Evolutionary conservation across 148 eudicot species (phyloP).

Genomic region (Beta vulgaris): DNA sequence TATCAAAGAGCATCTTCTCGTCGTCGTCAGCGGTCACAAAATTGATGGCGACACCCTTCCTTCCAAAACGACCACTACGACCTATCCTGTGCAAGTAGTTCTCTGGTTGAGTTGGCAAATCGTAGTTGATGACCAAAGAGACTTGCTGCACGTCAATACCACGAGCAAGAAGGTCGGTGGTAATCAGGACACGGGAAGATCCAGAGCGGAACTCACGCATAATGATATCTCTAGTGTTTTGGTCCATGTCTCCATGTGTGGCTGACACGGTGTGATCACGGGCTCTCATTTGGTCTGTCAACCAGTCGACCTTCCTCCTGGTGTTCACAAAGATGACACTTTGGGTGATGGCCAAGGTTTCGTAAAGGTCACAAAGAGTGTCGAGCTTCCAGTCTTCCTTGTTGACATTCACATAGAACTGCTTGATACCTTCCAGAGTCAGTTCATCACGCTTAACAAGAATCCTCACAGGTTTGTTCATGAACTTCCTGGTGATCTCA

Average conservation of each 20-base stretch:
- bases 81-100: conserved; percentile 71
- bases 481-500: conserved; percentile 68
- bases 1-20: conserved; percentile 62
- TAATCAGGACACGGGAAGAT: conserved; percentile 64
- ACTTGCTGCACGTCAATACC: conserved; percentile 82
- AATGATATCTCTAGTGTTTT: conserved; percentile 62
- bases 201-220: conserved; percentile 74
- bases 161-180: conserved; percentile 71
- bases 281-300: conserved; percentile 67
- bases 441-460: conserved; percentile 75
- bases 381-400: conserved; percentile 79
- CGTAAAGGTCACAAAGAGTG: conserved; percentile 65
- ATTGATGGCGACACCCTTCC: conserved; percentile 77
- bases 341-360: conserved; percentile 65
- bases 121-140: conserved; percentile 65
- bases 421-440: conserved; percentile 73
- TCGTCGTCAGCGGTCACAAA: conserved; percentile 65
- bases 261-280: conserved; percentile 76
- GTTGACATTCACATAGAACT: conserved; percentile 60
- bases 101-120: conserved; percentile 67
- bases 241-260: conserved; percentile 73
- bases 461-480: conserved; percentile 73
- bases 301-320: conserved; percentile 75
- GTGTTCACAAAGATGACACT: conserved; percentile 74
- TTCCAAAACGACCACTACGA: conserved; percentile 71